Evolutionary conservation across 1,284 basidiomycete genomes (phyloP), one percentile per base, ranked within the genome.

Genomic region (Sporisorium graminicola): DNA sequence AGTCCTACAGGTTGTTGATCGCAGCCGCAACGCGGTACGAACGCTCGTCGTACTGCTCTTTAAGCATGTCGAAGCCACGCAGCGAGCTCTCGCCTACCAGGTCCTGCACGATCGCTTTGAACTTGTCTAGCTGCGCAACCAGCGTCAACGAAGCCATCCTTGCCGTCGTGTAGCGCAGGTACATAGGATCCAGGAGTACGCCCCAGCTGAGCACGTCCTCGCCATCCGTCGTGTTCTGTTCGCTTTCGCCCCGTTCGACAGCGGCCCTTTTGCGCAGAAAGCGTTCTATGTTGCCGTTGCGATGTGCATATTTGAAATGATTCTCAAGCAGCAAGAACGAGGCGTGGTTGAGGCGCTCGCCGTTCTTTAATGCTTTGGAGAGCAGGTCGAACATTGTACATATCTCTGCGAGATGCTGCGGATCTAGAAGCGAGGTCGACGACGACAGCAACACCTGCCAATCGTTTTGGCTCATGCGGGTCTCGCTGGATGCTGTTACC

Each of bases 381-480:
- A 82, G 65, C 27, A 82, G 49, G 18, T 72, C 69, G 24, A 82
- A 70, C 18, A 71, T 66, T 40, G 66, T 26, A 61, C 80, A 81
- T 56, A 78, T 76, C 26, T 72, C 71, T 10, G 67, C 74, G 14
- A 79, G 66, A 20, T 55, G 47, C 13, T 75, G 57, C 8, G 84
- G 79, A 46, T 74, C 58, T 40, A 85, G 61, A 26, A 85, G 58
- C 33, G 77, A 73, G 14, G 70, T 65, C 42, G 60, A 70, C 4
- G 70, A 75, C 0, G 75, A 73, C 40, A 73, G 27, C 24, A 74
- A 72, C 57, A 64, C 50, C 8, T 76, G 72, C 70, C 80, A 79
- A 12, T 77, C 77, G 18, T 65, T 52, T 20, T 33, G 20, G 22
- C 51, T 55, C 6, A 9, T 8, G 1, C 24, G 24, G 14, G 3